These are phyloP conservation scores for Hypoxylon sp. DNA, from an alignment of 2,329 filamentous ascomycete species.

Conservation along the genomic window DNA sequence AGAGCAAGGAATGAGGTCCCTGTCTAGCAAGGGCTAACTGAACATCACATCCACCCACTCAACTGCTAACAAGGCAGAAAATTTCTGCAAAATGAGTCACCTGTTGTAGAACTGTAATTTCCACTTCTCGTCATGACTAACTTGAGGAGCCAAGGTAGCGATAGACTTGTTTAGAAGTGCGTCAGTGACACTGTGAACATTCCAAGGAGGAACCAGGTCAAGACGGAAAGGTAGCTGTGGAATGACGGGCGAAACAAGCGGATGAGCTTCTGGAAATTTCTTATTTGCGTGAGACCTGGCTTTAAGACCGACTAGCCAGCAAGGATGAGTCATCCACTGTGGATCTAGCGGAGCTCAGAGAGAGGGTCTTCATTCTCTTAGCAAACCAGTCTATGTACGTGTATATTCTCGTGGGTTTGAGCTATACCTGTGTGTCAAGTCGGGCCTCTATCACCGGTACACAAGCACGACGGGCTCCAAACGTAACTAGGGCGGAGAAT, in stretches of 20 bases:
- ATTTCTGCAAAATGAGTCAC: constrained; percentile 39
- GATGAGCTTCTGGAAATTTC: constrained; percentile 40
- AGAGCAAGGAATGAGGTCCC: constrained; percentile 20
- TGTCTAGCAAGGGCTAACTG: constrained; percentile 10
- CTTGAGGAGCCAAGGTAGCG: constrained; percentile 17
- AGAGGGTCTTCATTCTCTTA: constrained; percentile 22
- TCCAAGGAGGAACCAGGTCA: constrained; percentile 29
- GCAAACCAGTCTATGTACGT: constrained; percentile 5
- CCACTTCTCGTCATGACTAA: constrained; percentile 30
- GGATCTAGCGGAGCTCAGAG: constrained; percentile 42
- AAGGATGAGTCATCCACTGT: constrained; percentile 47
- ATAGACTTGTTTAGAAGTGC: constrained; percentile 42
- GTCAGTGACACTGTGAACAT: constrained; percentile 44
- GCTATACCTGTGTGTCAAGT: constrained; percentile 17
- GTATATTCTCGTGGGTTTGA: constrained; percentile 17
- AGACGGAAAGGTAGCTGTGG: constrained; percentile 31
- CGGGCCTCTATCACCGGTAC: constrained; percentile 27
- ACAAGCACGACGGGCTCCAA: constrained; percentile 32
- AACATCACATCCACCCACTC: constrained; percentile 3
- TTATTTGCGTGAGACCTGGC: constrained; percentile 28
- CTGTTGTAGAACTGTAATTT: constrained; percentile 43
- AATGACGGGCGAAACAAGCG: constrained; percentile 32
- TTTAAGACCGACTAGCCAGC: constrained; percentile 36
- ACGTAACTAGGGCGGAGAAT: constrained; percentile 45
- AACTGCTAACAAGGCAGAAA: constrained; percentile 21